Base-by-base conservation (phyloP, 306 rosid genomes). In the Prunus mira region DNA sequence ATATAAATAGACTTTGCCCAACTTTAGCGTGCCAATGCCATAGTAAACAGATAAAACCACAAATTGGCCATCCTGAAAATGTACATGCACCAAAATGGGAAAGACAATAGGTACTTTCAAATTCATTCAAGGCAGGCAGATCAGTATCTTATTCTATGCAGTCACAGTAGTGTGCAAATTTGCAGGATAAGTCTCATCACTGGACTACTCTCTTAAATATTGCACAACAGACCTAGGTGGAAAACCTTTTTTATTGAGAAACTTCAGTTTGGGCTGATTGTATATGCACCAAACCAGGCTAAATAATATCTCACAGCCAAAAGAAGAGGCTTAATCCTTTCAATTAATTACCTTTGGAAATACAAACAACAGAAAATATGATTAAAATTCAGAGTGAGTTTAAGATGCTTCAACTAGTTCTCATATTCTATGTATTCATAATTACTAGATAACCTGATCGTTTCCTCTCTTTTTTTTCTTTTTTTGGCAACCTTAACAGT, bases 21-120 rank as follows among this genome's bases (percentile, higher is more conserved):
- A 49, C 34, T 52, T 5, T 24, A 14, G 4, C 11, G 25, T 20
- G 65, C 10, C 30, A 15, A 18, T 20, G 65, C 10, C 30, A 15
- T 57, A 61, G 54, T 60, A 69, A 30, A 28, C 63, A 28, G 73
- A 85, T 24, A 76, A 67, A 14, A 43, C 10, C 30, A 73, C 30
- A 70, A 61, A 34, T 12, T 38, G 4, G 20, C 19, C 51, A 30
- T 61, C 46, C 20, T 22, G 15, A 11, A 56, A 65, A 62, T 15
- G 79, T 71, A 71, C n/a, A 51, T 52, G n/a, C 46, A 55, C 65
- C 30, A 10, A 27, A 69, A 69, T 19, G 79, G 70, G 71, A 77
- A 52, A 74, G 71, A 81, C 43, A 56, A 70, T 56, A 51, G 56
- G 46, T n/a, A 76, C 65, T 20, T 22, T 47, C 60, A 27, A 55